These are phyloP conservation scores for Davidsoniella virescens DNA, from an alignment of 2,329 filamentous ascomycete species.

Conservation along the genomic window DNA sequence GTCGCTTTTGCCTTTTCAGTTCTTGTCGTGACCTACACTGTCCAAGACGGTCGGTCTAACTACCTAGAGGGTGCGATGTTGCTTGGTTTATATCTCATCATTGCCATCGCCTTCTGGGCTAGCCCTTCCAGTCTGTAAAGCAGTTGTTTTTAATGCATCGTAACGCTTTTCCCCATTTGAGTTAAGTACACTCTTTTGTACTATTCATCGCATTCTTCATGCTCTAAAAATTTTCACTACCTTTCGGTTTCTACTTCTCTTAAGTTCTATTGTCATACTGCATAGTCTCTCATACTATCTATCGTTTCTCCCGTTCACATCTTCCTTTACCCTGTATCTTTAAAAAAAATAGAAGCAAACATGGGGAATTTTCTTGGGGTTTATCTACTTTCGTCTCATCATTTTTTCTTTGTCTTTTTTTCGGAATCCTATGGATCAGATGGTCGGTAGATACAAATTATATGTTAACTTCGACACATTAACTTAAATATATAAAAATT, in stretches of 20 bases:
- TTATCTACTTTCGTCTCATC: neutral
- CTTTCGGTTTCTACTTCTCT: neutral
- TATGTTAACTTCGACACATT: too few species aligned
- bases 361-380: neutral
- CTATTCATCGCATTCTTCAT: too few species aligned
- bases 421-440: neutral
- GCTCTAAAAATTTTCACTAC: too few species aligned
- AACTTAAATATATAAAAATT: too few species aligned
- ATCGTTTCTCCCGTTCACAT: neutral
- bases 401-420: neutral
- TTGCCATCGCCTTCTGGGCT: conserved; percentile 43
- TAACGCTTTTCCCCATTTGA: too few species aligned
- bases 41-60: conserved; percentile 70
- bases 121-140: conserved; percentile 24
- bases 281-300: neutral
- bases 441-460: too few species aligned
- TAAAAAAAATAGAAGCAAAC: neutral
- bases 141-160: neutral
- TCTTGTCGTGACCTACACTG: conserved; percentile 57
- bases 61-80: conserved; percentile 67
- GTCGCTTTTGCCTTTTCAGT: conserved; percentile 63
- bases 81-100: conserved; percentile 38
- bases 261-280: neutral
- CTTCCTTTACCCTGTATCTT: neutral
- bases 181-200: neutral